Evolutionary conservation across 2,329 filamentous ascomycete species (phyloP).

Genomic region (Aspergillus fumigatiaffinis): DNA sequence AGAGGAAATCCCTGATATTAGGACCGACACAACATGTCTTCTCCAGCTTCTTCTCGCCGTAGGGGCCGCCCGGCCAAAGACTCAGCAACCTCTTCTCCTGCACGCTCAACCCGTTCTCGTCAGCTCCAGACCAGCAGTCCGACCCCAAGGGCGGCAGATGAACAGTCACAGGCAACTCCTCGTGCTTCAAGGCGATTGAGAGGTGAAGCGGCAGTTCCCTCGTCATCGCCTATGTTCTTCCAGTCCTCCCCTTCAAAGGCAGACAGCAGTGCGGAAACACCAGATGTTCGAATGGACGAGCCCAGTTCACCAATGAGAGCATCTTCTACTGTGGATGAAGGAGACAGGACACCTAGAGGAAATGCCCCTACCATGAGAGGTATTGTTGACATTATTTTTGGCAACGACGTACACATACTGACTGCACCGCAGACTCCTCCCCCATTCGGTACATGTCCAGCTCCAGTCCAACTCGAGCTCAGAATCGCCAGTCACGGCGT

Average conservation of each 20-base stretch:
- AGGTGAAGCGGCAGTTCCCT: conserved; percentile 44
- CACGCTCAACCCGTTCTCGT: conserved; percentile 29
- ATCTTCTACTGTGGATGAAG: conserved; percentile 37
- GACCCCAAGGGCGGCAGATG: conserved; percentile 14
- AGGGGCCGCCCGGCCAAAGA: conserved; percentile 39
- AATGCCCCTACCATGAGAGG: conserved; percentile 36
- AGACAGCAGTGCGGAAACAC: conserved; percentile 39
- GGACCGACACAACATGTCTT: conserved; percentile 36
- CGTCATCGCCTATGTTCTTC: conserved; percentile 80
- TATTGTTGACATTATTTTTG: conserved; percentile 18
- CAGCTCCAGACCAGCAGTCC: conserved; percentile 33
- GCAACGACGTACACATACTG: neutral
- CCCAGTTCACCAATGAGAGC: conserved; percentile 48
- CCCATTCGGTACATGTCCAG: conserved; percentile 88
- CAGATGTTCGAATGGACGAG: conserved; percentile 40
- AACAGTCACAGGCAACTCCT: conserved; percentile 41
- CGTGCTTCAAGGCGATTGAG: conserved; percentile 42
- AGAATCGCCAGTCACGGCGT: conserved; percentile 52
- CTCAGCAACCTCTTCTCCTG: conserved; percentile 38
- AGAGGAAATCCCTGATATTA: conserved; percentile 1
- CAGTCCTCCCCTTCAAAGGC: conserved; percentile 54
- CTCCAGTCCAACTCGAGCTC: conserved; percentile 71
- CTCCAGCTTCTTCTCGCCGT: conserved; percentile 39
- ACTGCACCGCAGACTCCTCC: conserved; percentile 67
- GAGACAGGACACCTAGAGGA: conserved; percentile 42